phyloP scores from a whole-genome alignment of 139 green algal genomes.

The Chlorokybus atmophyticus region DNA sequence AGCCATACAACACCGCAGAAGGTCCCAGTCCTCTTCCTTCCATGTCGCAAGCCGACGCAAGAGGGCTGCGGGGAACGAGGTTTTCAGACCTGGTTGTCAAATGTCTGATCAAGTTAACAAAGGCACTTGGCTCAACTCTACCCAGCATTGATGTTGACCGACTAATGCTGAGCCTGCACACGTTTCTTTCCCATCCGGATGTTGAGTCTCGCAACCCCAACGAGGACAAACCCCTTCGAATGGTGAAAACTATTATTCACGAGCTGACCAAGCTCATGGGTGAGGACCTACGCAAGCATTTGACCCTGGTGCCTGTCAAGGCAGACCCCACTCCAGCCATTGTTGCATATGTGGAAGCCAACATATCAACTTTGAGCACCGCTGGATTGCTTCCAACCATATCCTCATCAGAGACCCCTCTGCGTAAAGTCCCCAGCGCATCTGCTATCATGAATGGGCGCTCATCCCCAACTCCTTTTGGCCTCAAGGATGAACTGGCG shows the following conservation, averaged over 20 bases:
- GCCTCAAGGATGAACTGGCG: conserved; percentile 36
- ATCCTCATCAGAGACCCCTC: neutral
- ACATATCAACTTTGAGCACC: conserved; percentile 53
- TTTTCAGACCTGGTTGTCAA: conserved; percentile 83
- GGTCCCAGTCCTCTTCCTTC: neutral
- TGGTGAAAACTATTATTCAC: conserved; percentile 93
- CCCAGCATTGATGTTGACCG: conserved; percentile 55
- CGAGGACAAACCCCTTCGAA: conserved; percentile 90
- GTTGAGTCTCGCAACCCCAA: conserved; percentile 36
- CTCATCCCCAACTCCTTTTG: neutral
- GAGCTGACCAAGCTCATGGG: conserved; percentile 66
- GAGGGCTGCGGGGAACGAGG: conserved; percentile 26
- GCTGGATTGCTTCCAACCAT: neutral
- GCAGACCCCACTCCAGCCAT: conserved; percentile 53
- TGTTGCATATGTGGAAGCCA: conserved; percentile 83
- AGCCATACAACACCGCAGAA: conserved; percentile 2
- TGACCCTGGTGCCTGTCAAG: conserved; percentile 18
- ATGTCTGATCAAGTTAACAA: conserved; percentile 94
- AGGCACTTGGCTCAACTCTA: conserved; percentile 36
- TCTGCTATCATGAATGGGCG: neutral
- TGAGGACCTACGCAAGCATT: conserved; percentile 23
- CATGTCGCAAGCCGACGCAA: neutral
- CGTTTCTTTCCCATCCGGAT: conserved; percentile 73
- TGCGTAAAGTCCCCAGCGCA: neutral
- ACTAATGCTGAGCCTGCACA: conserved; percentile 71